Conservation (phyloP, 257 asterid species). For the Gentiana dahurica region DNA sequence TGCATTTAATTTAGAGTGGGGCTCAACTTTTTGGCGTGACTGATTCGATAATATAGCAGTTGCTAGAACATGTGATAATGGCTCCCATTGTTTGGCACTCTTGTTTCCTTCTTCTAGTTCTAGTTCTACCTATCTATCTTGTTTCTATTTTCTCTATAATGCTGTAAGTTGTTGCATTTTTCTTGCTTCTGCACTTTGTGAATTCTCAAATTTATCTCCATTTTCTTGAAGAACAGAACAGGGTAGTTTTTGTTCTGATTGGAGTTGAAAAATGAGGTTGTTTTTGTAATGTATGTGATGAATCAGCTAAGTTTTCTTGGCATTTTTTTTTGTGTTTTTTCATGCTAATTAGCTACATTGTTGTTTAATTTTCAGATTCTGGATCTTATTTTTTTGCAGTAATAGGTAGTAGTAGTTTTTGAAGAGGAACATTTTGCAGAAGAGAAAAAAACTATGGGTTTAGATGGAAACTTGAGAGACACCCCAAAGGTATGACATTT, state of each 20-base stretch:
- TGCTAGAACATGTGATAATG: conserved; percentile 41
- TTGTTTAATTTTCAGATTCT: conserved; percentile 25
- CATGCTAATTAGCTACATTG: conserved; percentile 6
- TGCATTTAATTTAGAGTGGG: conserved; percentile 43
- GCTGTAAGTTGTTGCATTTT: conserved; percentile 9
- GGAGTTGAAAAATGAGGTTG: conserved; percentile 14
- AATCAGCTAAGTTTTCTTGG: conserved; percentile 25
- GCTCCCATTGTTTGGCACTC: conserved; percentile 23
- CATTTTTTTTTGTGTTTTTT: conserved; percentile 16
- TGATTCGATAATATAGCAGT: conserved; percentile 38
- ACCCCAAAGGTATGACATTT: conserved; percentile 41
- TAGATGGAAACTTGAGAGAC: conserved; percentile 59
- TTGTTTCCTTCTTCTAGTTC: conserved; percentile 30
- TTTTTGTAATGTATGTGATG: conserved; percentile 20
- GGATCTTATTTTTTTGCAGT: conserved; percentile 7
- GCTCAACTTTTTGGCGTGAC: conserved; percentile 37
- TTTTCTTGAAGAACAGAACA: not conserved
- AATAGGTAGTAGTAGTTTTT: conserved; percentile 4
- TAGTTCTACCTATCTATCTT: conserved; percentile 5
- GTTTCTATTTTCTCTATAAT: conserved; percentile 1
- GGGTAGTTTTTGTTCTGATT: conserved; percentile 2
- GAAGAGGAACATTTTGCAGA: conserved; percentile 3
- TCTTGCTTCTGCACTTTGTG: conserved; percentile 6
- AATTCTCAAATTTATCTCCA: not conserved
- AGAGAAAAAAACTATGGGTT: conserved; percentile 39